phyloP scores from a whole-genome alignment of 306 rosid species.

The Prinsepia uniflora region DNA sequence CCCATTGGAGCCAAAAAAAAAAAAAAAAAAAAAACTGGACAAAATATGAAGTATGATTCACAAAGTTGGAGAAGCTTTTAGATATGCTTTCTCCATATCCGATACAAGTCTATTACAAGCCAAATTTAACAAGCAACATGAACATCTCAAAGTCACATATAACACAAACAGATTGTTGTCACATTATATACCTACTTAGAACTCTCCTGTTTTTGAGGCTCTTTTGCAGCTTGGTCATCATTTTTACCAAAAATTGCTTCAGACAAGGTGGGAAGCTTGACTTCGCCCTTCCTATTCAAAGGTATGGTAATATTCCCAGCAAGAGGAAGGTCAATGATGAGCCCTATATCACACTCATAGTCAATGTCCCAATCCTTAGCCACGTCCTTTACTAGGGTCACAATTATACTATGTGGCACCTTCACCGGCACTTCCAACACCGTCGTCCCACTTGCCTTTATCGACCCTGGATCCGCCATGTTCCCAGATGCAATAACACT shows the following conservation, averaged over 20 bases:
- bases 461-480: constrained; percentile 77
- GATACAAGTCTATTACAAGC: too few relatives aligned
- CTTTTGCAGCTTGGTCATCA: neutral
- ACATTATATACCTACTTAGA: neutral
- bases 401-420: constrained; percentile 57
- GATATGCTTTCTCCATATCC: too few relatives aligned
- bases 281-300: constrained; percentile 62
- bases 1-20: too few relatives aligned
- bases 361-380: constrained; percentile 85
- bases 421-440: constrained; percentile 59
- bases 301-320: constrained; percentile 77
- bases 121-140: neutral
- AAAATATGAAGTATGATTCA: too few relatives aligned
- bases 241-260: constrained; percentile 13
- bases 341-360: constrained; percentile 55
- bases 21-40: too few relatives aligned
- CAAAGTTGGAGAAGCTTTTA: too few relatives aligned
- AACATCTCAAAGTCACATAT: neutral
- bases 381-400: constrained; percentile 62
- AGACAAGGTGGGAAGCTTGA: constrained; percentile 61
- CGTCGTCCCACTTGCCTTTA: constrained; percentile 54
- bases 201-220: neutral
- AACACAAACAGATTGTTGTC: neutral
- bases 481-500: constrained; percentile 68
- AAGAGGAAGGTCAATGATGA: constrained; percentile 59